A percentile compares a stretch with the other conserved stretches of the same genome.
These are phyloP conservation scores for Immersiporthe knoxdaviesiana DNA, from an alignment of 2,329 filamentous ascomycete species.

Conservation along the genomic window DNA sequence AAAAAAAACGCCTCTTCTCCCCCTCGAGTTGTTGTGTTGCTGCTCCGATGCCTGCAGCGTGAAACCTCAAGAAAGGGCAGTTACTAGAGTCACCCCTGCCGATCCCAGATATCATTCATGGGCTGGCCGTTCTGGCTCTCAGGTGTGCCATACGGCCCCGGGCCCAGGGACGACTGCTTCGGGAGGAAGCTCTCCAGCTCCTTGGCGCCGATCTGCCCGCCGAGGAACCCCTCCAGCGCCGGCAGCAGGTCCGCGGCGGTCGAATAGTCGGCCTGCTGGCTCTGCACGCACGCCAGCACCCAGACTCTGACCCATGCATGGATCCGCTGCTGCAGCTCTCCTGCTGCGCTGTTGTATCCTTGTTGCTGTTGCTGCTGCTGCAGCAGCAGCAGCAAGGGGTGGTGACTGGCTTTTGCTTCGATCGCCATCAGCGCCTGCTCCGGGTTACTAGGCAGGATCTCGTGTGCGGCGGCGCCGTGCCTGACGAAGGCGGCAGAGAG, in stretches of 20 bases:
- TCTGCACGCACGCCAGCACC: constrained; percentile 21
- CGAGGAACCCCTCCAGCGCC: neutral
- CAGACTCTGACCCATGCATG: constrained; percentile 14
- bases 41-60: too few species aligned
- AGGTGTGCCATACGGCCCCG: neutral
- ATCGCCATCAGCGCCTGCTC: neutral
- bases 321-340: neutral
- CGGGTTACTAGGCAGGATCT: neutral
- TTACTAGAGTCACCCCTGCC: too few species aligned
- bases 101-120: neutral
- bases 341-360: neutral
- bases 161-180: neutral
- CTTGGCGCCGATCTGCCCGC: neutral
- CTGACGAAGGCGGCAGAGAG: constrained; percentile 19
- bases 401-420: too few species aligned
- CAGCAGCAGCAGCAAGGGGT: too few species aligned
- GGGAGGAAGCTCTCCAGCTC: constrained; percentile 12
- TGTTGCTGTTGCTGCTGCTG: neutral
- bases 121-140: constrained; percentile 1
- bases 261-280: neutral
- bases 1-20: neutral
- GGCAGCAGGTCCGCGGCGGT: constrained; percentile 6
- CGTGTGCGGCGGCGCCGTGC: constrained; percentile 3
- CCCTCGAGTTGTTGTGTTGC: neutral
- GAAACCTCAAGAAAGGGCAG: too few species aligned